Conservation (phyloP, 2,329 filamentous ascomycete genomes). For the Davidsoniella australis region DNA sequence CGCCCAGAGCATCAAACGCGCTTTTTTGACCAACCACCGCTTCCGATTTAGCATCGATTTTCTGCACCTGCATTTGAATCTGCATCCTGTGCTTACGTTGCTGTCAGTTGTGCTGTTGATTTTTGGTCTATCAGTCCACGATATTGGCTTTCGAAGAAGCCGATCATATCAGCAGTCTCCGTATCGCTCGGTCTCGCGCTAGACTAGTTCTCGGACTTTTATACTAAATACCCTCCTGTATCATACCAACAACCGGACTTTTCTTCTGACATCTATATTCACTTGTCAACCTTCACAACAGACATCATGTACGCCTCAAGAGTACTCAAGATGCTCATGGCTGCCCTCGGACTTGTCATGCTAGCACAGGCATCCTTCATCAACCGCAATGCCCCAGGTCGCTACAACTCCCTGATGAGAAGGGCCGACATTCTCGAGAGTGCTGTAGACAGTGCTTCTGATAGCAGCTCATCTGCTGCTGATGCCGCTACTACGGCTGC, state of each 20-base stretch:
- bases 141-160: too few relatives aligned
- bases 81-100: neutral
- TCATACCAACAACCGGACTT: too few relatives aligned
- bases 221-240: too few relatives aligned
- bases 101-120: too few relatives aligned
- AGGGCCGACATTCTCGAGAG: neutral
- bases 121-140: too few relatives aligned
- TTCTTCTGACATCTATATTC: neutral
- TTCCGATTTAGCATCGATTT: conserved; percentile 9
- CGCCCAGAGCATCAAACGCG: too few relatives aligned
- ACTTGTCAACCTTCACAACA: neutral
- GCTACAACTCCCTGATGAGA: conserved; percentile 8
- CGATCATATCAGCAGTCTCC: too few relatives aligned
- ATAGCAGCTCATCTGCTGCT: neutral
- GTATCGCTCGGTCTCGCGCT: too few relatives aligned
- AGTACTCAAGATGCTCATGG: conserved; percentile 29
- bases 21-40: too few relatives aligned
- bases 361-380: conserved; percentile 27
- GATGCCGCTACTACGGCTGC: conserved; percentile 1
- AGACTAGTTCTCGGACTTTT: too few relatives aligned
- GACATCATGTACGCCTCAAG: conserved; percentile 31
- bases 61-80: conserved; percentile 6
- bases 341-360: conserved; percentile 30
- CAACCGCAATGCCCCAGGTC: conserved; percentile 13
- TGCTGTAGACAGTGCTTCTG: neutral